Conservation (phyloP, 192 early-diverging fungal species). For the Coemansia erecta region DNA sequence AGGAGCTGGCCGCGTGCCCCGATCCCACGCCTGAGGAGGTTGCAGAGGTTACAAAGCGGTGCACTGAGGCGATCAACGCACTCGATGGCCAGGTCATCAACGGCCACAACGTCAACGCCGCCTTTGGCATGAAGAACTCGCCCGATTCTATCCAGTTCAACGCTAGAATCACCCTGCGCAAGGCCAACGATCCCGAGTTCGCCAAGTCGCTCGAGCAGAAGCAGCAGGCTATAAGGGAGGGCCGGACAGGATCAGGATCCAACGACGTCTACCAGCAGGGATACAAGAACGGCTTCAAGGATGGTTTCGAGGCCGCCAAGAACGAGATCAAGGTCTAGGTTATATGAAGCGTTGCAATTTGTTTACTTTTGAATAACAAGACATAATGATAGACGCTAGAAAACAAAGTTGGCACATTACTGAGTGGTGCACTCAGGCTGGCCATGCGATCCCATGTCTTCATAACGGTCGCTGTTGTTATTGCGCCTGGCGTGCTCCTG, state of each 20-base stretch:
- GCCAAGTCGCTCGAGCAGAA: background rate
- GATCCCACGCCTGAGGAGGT: slow-evolving; percentile 19
- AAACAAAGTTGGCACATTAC: background rate
- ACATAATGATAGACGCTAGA: background rate
- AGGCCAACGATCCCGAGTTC: slow-evolving; percentile 14
- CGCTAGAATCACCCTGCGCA: slow-evolving; percentile 21
- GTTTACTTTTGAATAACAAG: slow-evolving; percentile 2
- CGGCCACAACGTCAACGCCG: slow-evolving; percentile 7
- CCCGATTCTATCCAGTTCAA: slow-evolving; percentile 47
- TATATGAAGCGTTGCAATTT: background rate
- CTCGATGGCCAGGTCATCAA: slow-evolving; percentile 11
- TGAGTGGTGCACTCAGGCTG: no score
- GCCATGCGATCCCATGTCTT: no score
- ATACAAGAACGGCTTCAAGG: slow-evolving; percentile 39
- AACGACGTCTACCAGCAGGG: slow-evolving; percentile 20
- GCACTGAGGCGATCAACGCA: slow-evolving; percentile 15
- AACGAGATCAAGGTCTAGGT: background rate
- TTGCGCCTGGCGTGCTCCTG: background rate
- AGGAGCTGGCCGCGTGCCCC: slow-evolving; percentile 33
- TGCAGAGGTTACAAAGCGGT: slow-evolving; percentile 10
- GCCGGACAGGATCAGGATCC: background rate
- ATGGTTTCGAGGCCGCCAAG: slow-evolving; percentile 19
- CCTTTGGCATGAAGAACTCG: slow-evolving; percentile 16
- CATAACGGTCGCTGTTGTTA: no score
- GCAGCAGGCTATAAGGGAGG: background rate